A percentile compares a stretch with the other conserved stretches of the same genome.
phyloP scores from a whole-genome alignment of 1,139 yeast species.

The Yamadazyma atmosphaerica region DNA sequence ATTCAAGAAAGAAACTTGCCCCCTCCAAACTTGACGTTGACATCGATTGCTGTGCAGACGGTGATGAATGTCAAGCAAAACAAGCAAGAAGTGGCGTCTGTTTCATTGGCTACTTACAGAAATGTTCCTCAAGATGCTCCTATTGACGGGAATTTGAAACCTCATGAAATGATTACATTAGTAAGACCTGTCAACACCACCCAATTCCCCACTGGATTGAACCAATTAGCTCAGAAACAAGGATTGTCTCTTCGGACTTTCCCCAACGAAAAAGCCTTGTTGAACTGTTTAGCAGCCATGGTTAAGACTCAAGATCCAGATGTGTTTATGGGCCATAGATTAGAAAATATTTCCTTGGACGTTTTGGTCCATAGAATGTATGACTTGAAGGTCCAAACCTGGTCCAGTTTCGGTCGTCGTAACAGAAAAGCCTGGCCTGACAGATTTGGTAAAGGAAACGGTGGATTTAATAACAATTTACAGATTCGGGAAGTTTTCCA shows the following conservation, averaged over 20 bases:
- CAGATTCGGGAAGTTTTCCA: conserved; percentile 69
- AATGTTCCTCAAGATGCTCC: conserved; percentile 74
- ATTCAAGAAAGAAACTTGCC: conserved; percentile 46
- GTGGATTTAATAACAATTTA: conserved; percentile 48
- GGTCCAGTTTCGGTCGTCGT: conserved; percentile 87
- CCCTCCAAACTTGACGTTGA: conserved; percentile 64
- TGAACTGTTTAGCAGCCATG: conserved; percentile 71
- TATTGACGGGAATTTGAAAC: conserved; percentile 52
- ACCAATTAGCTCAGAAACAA: conserved; percentile 53
- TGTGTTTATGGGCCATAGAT: conserved; percentile 81
- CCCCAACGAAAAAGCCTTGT: conserved; percentile 71
- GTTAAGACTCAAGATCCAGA: conserved; percentile 84
- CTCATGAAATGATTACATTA: conserved; percentile 62
- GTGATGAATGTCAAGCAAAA: conserved; percentile 68
- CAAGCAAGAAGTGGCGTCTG: conserved; percentile 84
- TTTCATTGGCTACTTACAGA: conserved; percentile 69
- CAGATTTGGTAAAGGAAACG: conserved; percentile 53
- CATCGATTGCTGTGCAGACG: conserved; percentile 80
- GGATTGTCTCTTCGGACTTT: conserved; percentile 53
- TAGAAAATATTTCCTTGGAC: conserved; percentile 78
- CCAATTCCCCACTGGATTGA: conserved; percentile 74
- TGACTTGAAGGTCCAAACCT: conserved; percentile 67
- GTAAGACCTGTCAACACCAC: conserved; percentile 70
- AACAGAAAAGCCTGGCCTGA: conserved; percentile 77
- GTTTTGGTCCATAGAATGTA: conserved; percentile 80